Evolutionary conservation across 495 filamentous ascomycete species (phyloP).

Genomic region (Friedmanniomyces simplex): DNA sequence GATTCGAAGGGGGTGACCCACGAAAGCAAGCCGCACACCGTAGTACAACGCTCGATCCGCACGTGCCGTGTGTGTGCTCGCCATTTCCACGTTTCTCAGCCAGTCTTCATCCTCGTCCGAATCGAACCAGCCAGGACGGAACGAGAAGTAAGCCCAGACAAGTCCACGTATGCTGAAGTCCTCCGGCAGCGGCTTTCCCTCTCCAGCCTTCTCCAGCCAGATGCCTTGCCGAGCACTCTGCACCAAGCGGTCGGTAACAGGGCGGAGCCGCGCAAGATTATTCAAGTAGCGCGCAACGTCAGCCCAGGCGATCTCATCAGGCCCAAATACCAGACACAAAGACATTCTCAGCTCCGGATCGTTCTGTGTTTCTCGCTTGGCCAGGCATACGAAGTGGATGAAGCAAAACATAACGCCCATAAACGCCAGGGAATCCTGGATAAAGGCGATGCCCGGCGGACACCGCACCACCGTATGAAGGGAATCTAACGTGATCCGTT

Average conservation of each 20-base stretch:
- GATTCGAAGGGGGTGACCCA: background rate
- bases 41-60: conserved; percentile 69
- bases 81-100: conserved; percentile 58
- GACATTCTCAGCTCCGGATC: conserved; percentile 23
- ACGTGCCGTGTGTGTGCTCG: conserved; percentile 52
- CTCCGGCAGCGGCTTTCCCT: conserved; percentile 59
- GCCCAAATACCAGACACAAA: conserved; percentile 1
- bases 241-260: conserved; percentile 37
- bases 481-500: conserved; percentile 37
- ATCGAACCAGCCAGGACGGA: conserved; percentile 58
- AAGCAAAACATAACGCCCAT: conserved; percentile 58
- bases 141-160: conserved; percentile 59
- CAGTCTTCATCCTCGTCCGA: conserved; percentile 64
- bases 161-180: conserved; percentile 75
- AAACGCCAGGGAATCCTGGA: conserved; percentile 57
- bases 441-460: conserved; percentile 49
- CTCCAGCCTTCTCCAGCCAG: conserved; percentile 45
- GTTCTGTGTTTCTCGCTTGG: conserved; percentile 39
- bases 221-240: conserved; percentile 26
- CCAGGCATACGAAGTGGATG: conserved; percentile 50
- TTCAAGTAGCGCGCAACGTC: conserved; percentile 58
- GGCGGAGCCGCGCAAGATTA: conserved; percentile 40
- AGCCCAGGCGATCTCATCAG: conserved; percentile 60
- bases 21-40: conserved; percentile 24
- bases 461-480: conserved; percentile 48